Evolutionary conservation across 2,329 filamentous ascomycete species (phyloP).

Genomic region (Sarocladium strictum): DNA sequence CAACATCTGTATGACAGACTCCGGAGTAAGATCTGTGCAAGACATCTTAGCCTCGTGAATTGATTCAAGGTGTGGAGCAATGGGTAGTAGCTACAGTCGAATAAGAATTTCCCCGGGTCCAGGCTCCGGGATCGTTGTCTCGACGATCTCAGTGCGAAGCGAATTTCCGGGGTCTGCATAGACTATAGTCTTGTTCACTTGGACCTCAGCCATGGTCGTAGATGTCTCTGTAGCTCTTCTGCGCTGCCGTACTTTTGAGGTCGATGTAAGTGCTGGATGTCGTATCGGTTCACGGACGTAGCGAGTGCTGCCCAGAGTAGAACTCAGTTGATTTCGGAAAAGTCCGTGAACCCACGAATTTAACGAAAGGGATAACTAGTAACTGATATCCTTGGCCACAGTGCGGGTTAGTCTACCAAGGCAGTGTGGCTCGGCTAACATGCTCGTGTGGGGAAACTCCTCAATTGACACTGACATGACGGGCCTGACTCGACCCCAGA

Average conservation of each 20-base stretch:
- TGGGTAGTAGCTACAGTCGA: neutral
- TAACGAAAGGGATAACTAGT: too few species aligned
- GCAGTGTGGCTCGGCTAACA: too few species aligned
- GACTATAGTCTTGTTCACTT: neutral
- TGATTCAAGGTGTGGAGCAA: neutral
- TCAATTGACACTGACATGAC: neutral
- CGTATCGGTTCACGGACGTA: too few species aligned
- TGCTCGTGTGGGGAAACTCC: neutral
- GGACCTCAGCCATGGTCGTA: neutral
- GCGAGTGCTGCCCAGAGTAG: too few species aligned
- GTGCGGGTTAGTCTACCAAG: too few species aligned
- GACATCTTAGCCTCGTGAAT: neutral
- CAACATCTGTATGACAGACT: constrained; percentile 21
- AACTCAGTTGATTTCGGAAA: too few species aligned
- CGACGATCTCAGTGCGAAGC: neutral
- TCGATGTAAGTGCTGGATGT: too few species aligned
- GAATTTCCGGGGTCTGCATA: constrained; percentile 4
- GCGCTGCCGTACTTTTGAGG: too few species aligned
- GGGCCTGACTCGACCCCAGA: neutral
- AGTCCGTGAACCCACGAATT: too few species aligned
- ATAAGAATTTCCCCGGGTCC: constrained; percentile 15
- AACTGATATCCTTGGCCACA: too few species aligned
- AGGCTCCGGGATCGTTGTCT: constrained; percentile 13
- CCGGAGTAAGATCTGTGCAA: constrained; percentile 18
- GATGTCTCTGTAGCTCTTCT: too few species aligned